phyloP scores from a whole-genome alignment of 2,329 filamentous ascomycete genomes.

The Aureobasidium sp. region DNA sequence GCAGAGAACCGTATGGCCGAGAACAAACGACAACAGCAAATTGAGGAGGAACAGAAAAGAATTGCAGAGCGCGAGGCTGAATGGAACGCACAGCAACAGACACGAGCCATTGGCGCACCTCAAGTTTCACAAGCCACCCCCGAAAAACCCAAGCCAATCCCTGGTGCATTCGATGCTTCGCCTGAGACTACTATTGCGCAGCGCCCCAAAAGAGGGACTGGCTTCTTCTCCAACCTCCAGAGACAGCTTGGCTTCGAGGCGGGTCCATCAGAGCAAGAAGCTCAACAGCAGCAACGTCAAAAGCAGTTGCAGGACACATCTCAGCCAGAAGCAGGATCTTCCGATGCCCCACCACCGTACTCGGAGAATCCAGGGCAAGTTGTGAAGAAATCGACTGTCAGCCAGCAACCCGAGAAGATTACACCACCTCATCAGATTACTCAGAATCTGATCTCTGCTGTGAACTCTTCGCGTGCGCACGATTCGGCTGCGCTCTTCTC shows the following conservation, averaged over 20 bases:
- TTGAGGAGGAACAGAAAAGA: slow-evolving; percentile 54
- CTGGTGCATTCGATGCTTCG: slow-evolving; percentile 63
- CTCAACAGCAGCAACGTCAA: slow-evolving; percentile 23
- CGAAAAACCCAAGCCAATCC: slow-evolving; percentile 49
- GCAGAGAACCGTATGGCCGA: slow-evolving; percentile 83
- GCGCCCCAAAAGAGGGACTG: slow-evolving; percentile 36
- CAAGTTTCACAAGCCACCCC: slow-evolving; percentile 18
- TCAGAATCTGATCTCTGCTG: slow-evolving; percentile 68
- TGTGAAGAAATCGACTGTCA: slow-evolving; percentile 25
- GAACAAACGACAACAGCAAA: slow-evolving; percentile 63
- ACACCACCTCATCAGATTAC: slow-evolving; percentile 47
- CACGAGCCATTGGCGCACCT: neutral
- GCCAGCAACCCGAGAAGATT: slow-evolving; percentile 27
- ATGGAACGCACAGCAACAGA: slow-evolving; percentile 12
- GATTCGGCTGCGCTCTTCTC: slow-evolving; percentile 68
- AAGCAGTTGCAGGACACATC: slow-evolving; percentile 19
- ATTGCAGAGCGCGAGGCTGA: slow-evolving; percentile 30
- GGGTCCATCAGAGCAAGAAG: slow-evolving; percentile 34
- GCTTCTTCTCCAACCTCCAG: slow-evolving; percentile 62
- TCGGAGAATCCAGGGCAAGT: slow-evolving; percentile 17
- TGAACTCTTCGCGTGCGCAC: slow-evolving; percentile 70
- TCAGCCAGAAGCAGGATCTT: neutral
- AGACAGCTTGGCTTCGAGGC: slow-evolving; percentile 62
- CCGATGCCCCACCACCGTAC: slow-evolving; percentile 30
- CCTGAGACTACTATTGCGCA: slow-evolving; percentile 40